A percentile compares a stretch with the other conserved stretches of the same genome.
Conservation (phyloP, 2,329 filamentous ascomycete species). For the Lachnellula arida region DNA sequence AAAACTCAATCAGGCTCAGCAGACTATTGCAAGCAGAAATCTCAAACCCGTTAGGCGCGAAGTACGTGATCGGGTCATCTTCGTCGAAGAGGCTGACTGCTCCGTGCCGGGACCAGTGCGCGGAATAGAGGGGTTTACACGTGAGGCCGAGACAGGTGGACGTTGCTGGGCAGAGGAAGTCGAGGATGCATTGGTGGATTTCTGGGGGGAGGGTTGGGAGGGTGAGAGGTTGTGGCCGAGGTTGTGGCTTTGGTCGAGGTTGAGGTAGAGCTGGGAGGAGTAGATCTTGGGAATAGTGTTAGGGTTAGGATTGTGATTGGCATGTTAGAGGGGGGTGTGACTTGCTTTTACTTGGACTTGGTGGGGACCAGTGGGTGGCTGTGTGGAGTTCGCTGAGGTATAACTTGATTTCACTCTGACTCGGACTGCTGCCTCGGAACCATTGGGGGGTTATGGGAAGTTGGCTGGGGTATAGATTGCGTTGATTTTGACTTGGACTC, state of each 20-base stretch:
- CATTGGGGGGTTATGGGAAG: no score
- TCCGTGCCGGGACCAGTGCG: not conserved
- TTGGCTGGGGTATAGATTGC: no score
- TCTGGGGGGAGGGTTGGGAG: not conserved
- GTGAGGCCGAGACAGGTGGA: not conserved
- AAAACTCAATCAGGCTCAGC: no score
- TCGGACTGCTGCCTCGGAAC: no score
- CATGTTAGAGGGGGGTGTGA: no score
- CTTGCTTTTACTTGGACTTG: no score
- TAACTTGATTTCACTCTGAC: no score
- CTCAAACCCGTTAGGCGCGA: not conserved
- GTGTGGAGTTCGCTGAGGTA: no score
- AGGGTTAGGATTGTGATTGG: not conserved
- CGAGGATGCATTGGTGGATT: not conserved
- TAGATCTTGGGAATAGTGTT: not conserved
- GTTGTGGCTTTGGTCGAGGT: not conserved
- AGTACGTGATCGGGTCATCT: not conserved
- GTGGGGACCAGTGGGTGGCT: no score
- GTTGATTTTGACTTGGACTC: no score
- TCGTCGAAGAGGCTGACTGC: not conserved
- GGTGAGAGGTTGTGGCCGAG: not conserved
- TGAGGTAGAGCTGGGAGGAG: not conserved
- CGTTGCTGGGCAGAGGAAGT: not conserved
- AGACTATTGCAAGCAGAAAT: not conserved
- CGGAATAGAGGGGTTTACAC: not conserved